Conservation (phyloP, 2,329 filamentous ascomycete genomes). For the Fusarium bulbicola region DNA sequence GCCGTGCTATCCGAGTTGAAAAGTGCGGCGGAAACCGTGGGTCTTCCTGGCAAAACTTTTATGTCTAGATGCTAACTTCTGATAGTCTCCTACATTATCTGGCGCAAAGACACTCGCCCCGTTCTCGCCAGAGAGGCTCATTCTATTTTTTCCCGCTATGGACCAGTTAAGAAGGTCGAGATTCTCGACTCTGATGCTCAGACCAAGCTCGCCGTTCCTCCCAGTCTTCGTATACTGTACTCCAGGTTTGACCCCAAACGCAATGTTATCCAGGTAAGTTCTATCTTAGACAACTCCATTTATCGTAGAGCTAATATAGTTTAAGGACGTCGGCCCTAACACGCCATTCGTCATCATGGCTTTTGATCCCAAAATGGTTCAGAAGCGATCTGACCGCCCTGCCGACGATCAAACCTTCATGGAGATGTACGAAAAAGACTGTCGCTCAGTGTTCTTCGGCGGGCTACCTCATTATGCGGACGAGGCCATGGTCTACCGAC, state of each 20-base stretch:
- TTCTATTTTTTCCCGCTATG: conserved; percentile 54
- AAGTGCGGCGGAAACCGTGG: conserved; percentile 67
- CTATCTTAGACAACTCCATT: neutral
- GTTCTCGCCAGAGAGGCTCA: conserved; percentile 57
- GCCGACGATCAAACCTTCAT: conserved; percentile 13
- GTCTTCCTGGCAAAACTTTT: conserved; percentile 35
- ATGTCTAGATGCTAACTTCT: conserved; percentile 34
- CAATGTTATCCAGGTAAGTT: conserved; percentile 59
- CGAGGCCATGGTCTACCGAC: conserved; percentile 47
- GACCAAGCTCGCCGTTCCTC: conserved; percentile 47
- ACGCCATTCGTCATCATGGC: conserved; percentile 13
- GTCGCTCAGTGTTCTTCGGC: conserved; percentile 59
- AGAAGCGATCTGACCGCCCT: conserved; percentile 7
- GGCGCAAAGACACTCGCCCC: conserved; percentile 45
- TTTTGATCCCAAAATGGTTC: conserved; percentile 12
- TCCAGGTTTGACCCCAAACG: conserved; percentile 60
- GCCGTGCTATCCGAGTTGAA: conserved; percentile 68
- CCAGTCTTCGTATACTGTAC: conserved; percentile 59
- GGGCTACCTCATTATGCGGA: conserved; percentile 52
- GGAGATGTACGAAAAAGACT: conserved; percentile 53
- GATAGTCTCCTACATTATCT: conserved; percentile 61
- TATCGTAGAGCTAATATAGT: neutral
- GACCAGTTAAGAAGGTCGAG: conserved; percentile 54
- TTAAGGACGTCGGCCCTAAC: neutral
- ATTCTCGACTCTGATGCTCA: conserved; percentile 47